A percentile compares a stretch with the other conserved stretches of the same genome.
These are phyloP conservation scores for Clitopilus passeckerianus DNA, from an alignment of 768 basidiomycete species.

Conservation along the genomic window DNA sequence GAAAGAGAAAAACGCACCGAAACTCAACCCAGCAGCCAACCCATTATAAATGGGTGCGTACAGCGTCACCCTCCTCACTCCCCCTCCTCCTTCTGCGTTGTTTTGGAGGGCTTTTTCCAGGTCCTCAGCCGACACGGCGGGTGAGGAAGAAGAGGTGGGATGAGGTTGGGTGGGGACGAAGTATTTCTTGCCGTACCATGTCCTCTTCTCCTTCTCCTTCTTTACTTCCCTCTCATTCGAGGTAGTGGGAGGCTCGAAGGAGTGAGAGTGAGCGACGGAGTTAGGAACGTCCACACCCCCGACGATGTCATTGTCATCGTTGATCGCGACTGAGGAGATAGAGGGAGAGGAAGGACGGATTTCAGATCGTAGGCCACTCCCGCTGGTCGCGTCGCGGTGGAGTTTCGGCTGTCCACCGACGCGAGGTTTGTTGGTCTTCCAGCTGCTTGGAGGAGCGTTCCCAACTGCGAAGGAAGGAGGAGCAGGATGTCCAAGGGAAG, in stretches of 20 bases:
- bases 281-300: not conserved
- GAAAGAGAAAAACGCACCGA: slow-evolving; percentile 29
- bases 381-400: not conserved
- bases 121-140: slow-evolving; percentile 1
- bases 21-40: slow-evolving; percentile 46
- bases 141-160: not conserved
- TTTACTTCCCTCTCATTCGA: too few species aligned
- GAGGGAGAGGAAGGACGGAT: not conserved
- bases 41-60: slow-evolving; percentile 73
- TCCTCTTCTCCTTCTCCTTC: slow-evolving; percentile 29
- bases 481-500: not conserved
- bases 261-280: not conserved
- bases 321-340: not conserved
- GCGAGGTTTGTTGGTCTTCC: not conserved
- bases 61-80: slow-evolving; percentile 28
- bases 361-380: not conserved
- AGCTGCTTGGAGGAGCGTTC: too few species aligned
- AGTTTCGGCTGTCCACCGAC: not conserved
- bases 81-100: slow-evolving; percentile 6
- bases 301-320: too few species aligned
- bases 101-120: slow-evolving; percentile 2
- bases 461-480: not conserved
- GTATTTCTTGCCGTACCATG: slow-evolving; percentile 50
- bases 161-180: not conserved
- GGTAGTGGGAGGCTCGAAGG: too few species aligned